A percentile compares a stretch with the other conserved stretches of the same genome.
phyloP scores from a whole-genome alignment of 129 eudicot species.

The Sambucus nigra region DNA sequence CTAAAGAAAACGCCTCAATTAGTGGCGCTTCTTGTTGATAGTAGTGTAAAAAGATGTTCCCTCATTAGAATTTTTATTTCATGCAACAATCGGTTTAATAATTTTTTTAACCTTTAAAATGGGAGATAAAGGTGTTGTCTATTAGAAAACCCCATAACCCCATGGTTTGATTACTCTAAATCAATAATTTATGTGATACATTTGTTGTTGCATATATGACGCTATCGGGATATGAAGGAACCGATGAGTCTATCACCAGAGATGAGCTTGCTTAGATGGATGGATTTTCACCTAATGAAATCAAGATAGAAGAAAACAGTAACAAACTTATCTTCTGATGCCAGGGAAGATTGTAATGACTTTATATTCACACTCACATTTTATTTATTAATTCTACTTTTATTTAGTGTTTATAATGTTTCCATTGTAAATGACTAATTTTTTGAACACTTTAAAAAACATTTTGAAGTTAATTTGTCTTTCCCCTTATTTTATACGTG shows the following conservation, averaged over 20 bases:
- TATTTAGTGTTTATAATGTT: background rate
- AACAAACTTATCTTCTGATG: constrained; percentile 92
- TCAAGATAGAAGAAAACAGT: constrained; percentile 59
- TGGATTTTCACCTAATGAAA: constrained; percentile 87
- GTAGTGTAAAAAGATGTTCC: constrained; percentile 38
- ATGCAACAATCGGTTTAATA: background rate
- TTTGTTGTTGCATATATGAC: background rate
- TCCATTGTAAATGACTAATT: no score
- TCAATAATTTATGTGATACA: background rate
- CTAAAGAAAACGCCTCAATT: constrained; percentile 90
- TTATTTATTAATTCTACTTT: background rate
- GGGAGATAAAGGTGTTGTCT: no score
- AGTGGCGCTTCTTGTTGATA: constrained; percentile 79
- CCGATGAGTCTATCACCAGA: constrained; percentile 92
- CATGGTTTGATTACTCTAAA: no score
- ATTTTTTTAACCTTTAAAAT: background rate
- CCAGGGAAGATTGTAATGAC: constrained; percentile 52
- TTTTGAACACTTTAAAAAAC: no score
- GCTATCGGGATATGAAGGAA: constrained; percentile 81
- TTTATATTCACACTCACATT: no score
- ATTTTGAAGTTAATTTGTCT: no score
- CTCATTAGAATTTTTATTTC: constrained; percentile 1
- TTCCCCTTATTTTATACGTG: no score
- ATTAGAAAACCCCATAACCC: no score
- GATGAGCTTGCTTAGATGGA: constrained; percentile 86